phyloP scores from a whole-genome alignment of 805 yeast species.

The Saccharomycopsis sp. region DNA sequence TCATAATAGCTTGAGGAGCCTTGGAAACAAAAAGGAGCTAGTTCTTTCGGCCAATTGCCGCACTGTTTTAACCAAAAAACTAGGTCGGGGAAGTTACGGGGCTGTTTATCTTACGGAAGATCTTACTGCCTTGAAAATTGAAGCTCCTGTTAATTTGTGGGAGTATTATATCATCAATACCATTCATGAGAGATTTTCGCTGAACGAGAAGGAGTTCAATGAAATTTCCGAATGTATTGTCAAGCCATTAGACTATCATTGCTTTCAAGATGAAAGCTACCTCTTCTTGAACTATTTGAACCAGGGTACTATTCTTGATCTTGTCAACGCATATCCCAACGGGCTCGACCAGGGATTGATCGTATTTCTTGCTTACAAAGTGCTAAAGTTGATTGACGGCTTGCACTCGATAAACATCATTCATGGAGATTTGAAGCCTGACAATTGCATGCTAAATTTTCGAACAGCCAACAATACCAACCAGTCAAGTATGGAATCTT shows the following conservation, averaged over 20 bases:
- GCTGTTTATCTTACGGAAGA: slow-evolving; percentile 65
- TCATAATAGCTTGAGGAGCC: not conserved
- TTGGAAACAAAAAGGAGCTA: not conserved
- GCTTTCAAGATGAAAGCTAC: slow-evolving; percentile 61
- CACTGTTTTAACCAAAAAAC: slow-evolving; percentile 18
- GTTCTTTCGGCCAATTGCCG: not conserved
- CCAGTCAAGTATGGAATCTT: slow-evolving; percentile 39
- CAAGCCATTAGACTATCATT: slow-evolving; percentile 43
- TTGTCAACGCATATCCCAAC: slow-evolving; percentile 40
- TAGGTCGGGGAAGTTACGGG: slow-evolving; percentile 82
- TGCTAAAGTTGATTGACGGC: slow-evolving; percentile 49
- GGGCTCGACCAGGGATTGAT: slow-evolving; percentile 55
- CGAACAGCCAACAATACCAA: slow-evolving; percentile 31
- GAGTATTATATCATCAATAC: slow-evolving; percentile 69
- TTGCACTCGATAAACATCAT: slow-evolving; percentile 63
- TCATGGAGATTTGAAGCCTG: slow-evolving; percentile 84
- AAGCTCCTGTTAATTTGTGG: slow-evolving; percentile 67
- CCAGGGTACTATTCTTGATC: slow-evolving; percentile 70
- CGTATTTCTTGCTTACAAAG: slow-evolving; percentile 57
- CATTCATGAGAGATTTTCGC: slow-evolving; percentile 38
- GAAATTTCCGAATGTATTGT: slow-evolving; percentile 37
- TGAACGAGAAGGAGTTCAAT: slow-evolving; percentile 14
- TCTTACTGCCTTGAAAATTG: slow-evolving; percentile 64
- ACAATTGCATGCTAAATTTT: slow-evolving; percentile 73
- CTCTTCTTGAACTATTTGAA: slow-evolving; percentile 53